Base-by-base conservation (phyloP, 352 stramenopile genomes). In the Pythium dissimile region DNA sequence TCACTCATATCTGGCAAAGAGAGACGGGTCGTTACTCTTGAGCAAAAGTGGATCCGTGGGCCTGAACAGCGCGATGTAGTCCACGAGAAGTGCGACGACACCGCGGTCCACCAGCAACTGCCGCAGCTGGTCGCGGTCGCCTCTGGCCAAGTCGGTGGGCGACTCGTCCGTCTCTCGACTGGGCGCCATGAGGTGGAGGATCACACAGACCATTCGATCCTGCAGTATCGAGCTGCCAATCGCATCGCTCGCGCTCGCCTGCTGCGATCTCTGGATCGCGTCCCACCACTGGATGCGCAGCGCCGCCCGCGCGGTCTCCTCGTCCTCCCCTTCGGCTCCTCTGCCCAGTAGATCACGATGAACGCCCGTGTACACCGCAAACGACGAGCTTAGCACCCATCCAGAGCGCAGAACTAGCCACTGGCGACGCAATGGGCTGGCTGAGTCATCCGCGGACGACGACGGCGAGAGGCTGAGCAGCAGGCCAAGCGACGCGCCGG, bases 21-120 rank as follows among this genome's bases (percentile, higher is more conserved):
- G 24, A 23, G n/a, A 73, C 74, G 42, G n/a, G n/a, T n/a, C n/a
- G n/a, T n/a, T 48, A 86, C 76, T 62, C 39, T 66, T 51, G n/a
- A 78, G 49, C 30, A 64, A 47, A 50, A 31, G 41, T 0, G 43
- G 49, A 18, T 84, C 72, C 1, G 63, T 70, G 4, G 71, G 69
- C 27, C 68, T 71, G 12, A 55, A 64, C 20, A 49, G 43, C 2
- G 72, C 63, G 18, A 69, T 50, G 42, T 74, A 75, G 18, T 77
- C 54, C 9, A 83, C 37, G 5, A 86, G n/a, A 23, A 83, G 37
- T 32, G 54, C 23, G 18, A 83, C 24, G 13, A 59, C 47, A 12
- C 64, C 71, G n/a, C 64, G 54, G 1, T 58, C 20, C 15, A 73
- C 63, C 5, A 86, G 35, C 11, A 66, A 48, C 20, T 27, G 64